Evolutionary conservation across 2,329 filamentous ascomycete species (phyloP), one percentile per base, ranked within the genome.

Genomic region (Ophiostoma triangulosporum): DNA sequence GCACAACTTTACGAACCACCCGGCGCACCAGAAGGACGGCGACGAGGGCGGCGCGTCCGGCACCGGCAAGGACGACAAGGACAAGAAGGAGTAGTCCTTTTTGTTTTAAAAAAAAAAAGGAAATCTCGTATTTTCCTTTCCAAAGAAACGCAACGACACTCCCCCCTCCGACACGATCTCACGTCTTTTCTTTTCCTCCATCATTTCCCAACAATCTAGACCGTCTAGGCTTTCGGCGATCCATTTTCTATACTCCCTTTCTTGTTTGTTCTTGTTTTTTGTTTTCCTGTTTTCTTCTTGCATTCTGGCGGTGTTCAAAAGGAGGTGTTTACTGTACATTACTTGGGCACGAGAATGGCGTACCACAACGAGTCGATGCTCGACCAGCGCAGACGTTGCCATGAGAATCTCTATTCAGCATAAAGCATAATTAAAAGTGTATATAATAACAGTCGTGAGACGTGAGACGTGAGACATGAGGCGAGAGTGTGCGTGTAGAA

Each of bases 1-100:
- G 91, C 88, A 96, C 65, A 89, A 83, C 59, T 69, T 97, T 53
- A 95, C 86, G n/a, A 87, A 88, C 62, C 81, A 93, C 62, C 74
- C 77, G 0, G 74, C 73, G 6, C 77, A 80, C 58, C 70, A 73
- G 56, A 62, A 66, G 20, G 55, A 61, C 5, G 64, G 61, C n/a
- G 32, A n/a, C 29, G 29, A 32, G 22, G 51, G 22, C 20, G 33
- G 27, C 29, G 29, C 46, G 24, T 20, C 11, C 14, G 48, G 46
- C 12, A 52, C 54, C 15, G 32, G 22, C 27, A 46, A 53, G 14
- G 53, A 56, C 6, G 52, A 51, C 15, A 59, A 57, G 52, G 20
- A 35, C 12, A 36, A 24, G 36, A 26, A 12, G 31, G 20, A 48
- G 27, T 48, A 32, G 15, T 9, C 45, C 38, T 2, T 22, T 9